Evolutionary conservation across 2,329 filamentous ascomycete species (phyloP), one percentile per base, ranked within the genome.

Genomic region (Epichloe typhina): DNA sequence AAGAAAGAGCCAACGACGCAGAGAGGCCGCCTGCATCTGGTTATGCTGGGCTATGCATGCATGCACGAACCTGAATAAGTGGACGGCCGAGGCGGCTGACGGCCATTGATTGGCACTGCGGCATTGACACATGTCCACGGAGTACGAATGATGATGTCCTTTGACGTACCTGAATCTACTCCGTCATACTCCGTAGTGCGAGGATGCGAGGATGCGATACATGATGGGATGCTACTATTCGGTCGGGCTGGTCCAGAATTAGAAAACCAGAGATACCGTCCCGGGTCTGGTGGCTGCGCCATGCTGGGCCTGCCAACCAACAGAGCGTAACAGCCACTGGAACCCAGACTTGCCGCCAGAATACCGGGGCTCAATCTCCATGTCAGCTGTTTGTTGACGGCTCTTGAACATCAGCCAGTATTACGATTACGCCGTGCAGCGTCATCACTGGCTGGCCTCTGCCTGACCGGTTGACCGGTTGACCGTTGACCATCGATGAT

Each of bases 211-310:
- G 39, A n/a, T 38, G 15, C 1, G 46, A 40, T 9, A 44, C 31
- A 45, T 40, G 48, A 44, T 49, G 40, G 11, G 35, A 31, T 31
- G 31, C 8, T 11, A 31, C 35, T 21, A 31, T 7, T 35, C 33
- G 38, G 23, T 39, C 45, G 31, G 45, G 46, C 41, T 55, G 55
- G 53, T 61, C 64, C 61, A 63, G 64, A 66, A 65, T 66, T 66
- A 66, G 64, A 65, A 64, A 54, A 31, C 31, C 8, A 31, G 44
- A 49, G 45, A 51, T 50, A 23, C 36, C 47, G 56, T 56, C 52
- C 53, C 51, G 59, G 59, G 61, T 63, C 53, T 51, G 59, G 61
- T 63, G 58, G 62, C 63, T 65, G 61, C 60, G 62, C 63, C 62
- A 59, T 64, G 53, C 53, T 62, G 57, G 55, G 43, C 13, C 41